Conservation (phyloP, 2,329 filamentous ascomycete species). For the Emergomyces orientalis region DNA sequence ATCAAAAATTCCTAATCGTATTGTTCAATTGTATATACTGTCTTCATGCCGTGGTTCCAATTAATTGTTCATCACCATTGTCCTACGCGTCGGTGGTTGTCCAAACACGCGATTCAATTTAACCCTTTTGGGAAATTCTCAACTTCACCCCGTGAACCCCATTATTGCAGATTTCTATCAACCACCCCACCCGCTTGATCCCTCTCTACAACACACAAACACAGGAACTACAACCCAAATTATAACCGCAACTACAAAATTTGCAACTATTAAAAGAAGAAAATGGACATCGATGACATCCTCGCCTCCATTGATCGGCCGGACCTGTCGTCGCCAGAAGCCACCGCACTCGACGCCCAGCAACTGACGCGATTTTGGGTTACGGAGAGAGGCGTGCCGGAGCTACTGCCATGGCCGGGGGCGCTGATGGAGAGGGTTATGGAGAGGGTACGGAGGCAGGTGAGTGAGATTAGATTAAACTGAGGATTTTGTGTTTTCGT, state of each 20-base stretch:
- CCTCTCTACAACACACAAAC: background rate
- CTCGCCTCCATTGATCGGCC: conserved; percentile 61
- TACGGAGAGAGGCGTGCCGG: conserved; percentile 79
- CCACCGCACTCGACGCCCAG: conserved; percentile 60
- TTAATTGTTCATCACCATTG: background rate
- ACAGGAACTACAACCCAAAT: background rate
- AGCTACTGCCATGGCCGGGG: conserved; percentile 71
- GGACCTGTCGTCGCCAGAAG: conserved; percentile 34
- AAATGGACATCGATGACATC: conserved; percentile 66
- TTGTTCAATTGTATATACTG: background rate
- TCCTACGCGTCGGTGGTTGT: background rate
- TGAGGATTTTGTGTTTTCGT: background rate
- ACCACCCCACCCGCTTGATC: background rate
- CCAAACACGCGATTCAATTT: conserved; percentile 1
- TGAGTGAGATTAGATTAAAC: conserved; percentile 16
- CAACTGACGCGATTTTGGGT: conserved; percentile 86
- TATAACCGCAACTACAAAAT: background rate
- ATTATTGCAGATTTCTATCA: background rate
- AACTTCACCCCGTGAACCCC: background rate
- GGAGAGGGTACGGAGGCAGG: conserved; percentile 57
- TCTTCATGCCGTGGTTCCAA: too few species aligned
- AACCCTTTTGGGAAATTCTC: background rate
- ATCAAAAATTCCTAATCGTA: background rate
- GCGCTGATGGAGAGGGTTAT: conserved; percentile 75
- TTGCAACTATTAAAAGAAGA: conserved; percentile 14